Percentiles rank a stretch among this genome's conserved stretches.
phyloP scores from a whole-genome alignment of 163 green algal genomes.

The Prototheca stagnorum region DNA sequence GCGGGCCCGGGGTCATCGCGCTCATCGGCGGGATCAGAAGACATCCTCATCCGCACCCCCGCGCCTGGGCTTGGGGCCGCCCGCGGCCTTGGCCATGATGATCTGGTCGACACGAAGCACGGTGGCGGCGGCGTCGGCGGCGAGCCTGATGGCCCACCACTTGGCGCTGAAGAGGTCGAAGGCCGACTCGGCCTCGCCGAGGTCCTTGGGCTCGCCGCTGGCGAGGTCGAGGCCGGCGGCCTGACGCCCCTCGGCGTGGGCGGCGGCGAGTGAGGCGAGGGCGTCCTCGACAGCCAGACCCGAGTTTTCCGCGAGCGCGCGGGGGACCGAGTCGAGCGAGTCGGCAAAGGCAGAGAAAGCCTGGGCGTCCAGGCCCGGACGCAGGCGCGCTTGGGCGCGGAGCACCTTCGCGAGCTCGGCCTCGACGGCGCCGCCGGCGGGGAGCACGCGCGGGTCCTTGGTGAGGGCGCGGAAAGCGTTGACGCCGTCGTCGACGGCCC shows the following conservation, averaged over 20 bases:
- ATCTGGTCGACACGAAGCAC: conserved; percentile 96
- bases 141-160: conserved; percentile 83
- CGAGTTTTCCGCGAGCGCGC: conserved; percentile 77
- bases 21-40: conserved; percentile 9
- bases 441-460: conserved; percentile 54
- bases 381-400: conserved; percentile 24
- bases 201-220: conserved; percentile 11
- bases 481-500: conserved; percentile 88
- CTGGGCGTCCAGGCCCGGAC: conserved; percentile 92
- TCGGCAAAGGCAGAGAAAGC: conserved; percentile 83
- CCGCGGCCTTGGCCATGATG: conserved; percentile 91
- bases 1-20: too few relatives aligned
- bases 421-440: conserved; percentile 76
- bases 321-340: conserved; percentile 69
- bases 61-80: conserved; percentile 57
- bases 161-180: conserved; percentile 19
- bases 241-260: conserved; percentile 58
- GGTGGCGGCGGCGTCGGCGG: conserved; percentile 77
- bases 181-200: not conserved
- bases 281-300: conserved; percentile 72
- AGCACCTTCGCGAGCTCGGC: conserved; percentile 73
- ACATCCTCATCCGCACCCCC: conserved; percentile 46
- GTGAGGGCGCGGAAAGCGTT: conserved; percentile 91
- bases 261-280: conserved; percentile 64
- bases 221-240: conserved; percentile 66